Conservation (phyloP, 2,329 filamentous ascomycete species). For the Colletotrichum godetiae region DNA sequence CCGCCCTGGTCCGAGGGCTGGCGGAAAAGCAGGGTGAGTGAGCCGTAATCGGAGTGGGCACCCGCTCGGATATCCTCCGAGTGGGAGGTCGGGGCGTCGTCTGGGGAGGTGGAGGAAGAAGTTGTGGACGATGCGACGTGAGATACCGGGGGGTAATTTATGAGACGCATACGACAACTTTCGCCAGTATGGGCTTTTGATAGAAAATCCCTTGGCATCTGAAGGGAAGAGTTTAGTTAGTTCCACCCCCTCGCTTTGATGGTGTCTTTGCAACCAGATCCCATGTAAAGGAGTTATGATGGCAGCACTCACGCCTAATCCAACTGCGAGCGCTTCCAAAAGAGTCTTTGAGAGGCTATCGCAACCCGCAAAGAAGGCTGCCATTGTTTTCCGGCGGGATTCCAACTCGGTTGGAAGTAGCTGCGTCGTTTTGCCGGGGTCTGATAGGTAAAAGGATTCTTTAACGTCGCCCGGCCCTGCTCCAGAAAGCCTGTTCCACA, state of each 20-base stretch:
- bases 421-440: slow-evolving; percentile 23
- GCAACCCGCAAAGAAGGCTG: slow-evolving; percentile 27
- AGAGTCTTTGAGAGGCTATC: slow-evolving; percentile 25
- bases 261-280: background rate
- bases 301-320: slow-evolving; percentile 68
- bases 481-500: slow-evolving; percentile 24
- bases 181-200: slow-evolving; percentile 59
- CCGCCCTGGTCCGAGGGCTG: slow-evolving; percentile 79
- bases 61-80: slow-evolving; percentile 82
- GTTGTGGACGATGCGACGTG: slow-evolving; percentile 65
- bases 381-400: slow-evolving; percentile 1
- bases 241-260: background rate
- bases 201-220: slow-evolving; percentile 62
- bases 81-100: slow-evolving; percentile 43
- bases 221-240: background rate
- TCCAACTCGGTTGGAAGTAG: slow-evolving; percentile 28
- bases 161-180: slow-evolving; percentile 54
- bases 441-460: slow-evolving; percentile 35
- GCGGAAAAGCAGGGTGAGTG: slow-evolving; percentile 83
- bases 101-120: slow-evolving; percentile 45
- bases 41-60: slow-evolving; percentile 89
- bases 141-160: slow-evolving; percentile 75
- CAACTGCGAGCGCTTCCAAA: slow-evolving; percentile 70
- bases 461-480: slow-evolving; percentile 34
- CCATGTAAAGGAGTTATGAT: background rate